A percentile compares a stretch with the other conserved stretches of the same genome.
Evolutionary conservation across 306 rosid genomes (phyloP).

Genomic region (Vachellia pachyceras): DNA sequence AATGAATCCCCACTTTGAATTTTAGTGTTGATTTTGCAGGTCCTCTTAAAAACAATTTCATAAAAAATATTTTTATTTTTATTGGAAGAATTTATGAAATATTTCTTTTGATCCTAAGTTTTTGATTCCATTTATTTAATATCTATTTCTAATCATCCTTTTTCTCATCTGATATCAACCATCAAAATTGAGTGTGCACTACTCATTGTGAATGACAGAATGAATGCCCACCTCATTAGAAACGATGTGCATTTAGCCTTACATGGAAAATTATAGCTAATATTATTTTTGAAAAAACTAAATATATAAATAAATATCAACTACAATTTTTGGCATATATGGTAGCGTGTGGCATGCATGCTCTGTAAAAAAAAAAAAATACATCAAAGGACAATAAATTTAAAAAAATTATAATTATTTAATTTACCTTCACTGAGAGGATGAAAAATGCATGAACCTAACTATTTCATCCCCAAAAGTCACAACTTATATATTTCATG

Average conservation of each 20-base stretch:
- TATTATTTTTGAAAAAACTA: neutral
- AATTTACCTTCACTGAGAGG: neutral
- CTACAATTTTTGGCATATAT: neutral
- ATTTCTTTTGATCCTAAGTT: neutral
- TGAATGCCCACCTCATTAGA: neutral
- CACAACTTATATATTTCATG: neutral
- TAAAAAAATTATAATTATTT: too few species aligned
- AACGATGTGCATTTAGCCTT: neutral
- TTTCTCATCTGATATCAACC: neutral
- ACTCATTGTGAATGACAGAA: neutral
- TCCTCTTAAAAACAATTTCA: neutral
- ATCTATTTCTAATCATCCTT: neutral
- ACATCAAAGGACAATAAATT: too few species aligned
- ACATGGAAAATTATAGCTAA: neutral
- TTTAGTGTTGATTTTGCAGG: neutral
- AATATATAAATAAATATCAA: neutral
- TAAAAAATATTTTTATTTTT: neutral
- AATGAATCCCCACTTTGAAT: neutral
- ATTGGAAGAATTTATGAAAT: neutral
- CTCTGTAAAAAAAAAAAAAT: too few species aligned
- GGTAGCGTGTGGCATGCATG: neutral
- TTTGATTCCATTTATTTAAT: neutral
- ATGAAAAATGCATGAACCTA: neutral
- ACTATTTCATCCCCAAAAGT: neutral
- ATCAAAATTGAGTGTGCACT: neutral